Conservation (phyloP, 2,329 filamentous ascomycete species). For the Sphaerostilbella broomeana region DNA sequence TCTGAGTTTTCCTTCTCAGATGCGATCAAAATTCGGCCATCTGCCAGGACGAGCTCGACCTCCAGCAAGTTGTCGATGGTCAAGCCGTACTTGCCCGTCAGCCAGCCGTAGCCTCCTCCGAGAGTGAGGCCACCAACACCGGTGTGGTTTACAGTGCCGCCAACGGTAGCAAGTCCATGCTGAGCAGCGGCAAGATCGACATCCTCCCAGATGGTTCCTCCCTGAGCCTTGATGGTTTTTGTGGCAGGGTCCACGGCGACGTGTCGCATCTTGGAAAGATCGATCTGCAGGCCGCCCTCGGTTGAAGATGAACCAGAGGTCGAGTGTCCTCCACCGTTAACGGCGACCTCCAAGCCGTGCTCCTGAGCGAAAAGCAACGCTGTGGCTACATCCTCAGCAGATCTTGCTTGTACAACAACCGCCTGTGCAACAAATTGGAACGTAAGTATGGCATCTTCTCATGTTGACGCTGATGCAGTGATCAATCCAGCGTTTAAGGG, state of each 20-base stretch:
- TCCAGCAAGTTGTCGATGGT: conserved; percentile 36
- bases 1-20: conserved; percentile 35
- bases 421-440: too few relatives aligned
- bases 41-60: conserved; percentile 32
- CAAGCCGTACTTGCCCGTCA: conserved; percentile 49
- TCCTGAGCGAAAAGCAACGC: conserved; percentile 21
- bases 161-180: conserved; percentile 50
- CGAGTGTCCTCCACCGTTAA: conserved; percentile 50
- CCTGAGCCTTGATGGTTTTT: conserved; percentile 40
- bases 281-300: conserved; percentile 47
- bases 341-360: conserved; percentile 40
- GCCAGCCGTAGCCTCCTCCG: conserved; percentile 53
- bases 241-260: conserved; percentile 40
- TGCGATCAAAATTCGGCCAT: conserved; percentile 29
- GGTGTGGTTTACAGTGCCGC: conserved; percentile 56
- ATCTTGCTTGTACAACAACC: too few relatives aligned
- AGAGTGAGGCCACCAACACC: conserved; percentile 53
- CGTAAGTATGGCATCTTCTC: too few relatives aligned
- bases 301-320: conserved; percentile 44
- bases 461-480: too few relatives aligned
- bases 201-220: conserved; percentile 47
- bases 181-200: conserved; percentile 44
- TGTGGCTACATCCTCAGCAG: too few relatives aligned
- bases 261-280: conserved; percentile 43
- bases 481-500: too few relatives aligned